Evolutionary conservation across 371 early-diverging fungal species (phyloP).

Genomic region (Rhizoclosmatium hyalinum): DNA sequence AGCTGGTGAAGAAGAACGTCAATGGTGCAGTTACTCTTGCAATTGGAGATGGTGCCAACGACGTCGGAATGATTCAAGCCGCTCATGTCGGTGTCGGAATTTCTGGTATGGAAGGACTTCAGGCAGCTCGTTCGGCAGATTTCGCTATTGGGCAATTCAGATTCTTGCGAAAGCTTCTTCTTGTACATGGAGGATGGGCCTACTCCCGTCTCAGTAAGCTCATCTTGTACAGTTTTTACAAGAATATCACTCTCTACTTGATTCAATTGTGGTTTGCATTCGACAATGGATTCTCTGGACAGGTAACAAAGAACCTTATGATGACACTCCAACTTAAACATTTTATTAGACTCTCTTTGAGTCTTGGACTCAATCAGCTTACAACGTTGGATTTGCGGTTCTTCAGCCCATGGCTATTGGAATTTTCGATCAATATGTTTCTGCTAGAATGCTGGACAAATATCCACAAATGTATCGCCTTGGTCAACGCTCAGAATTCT

Average conservation of each 20-base stretch:
- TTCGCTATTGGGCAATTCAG: conserved; percentile 71
- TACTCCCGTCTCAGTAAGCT: conserved; percentile 57
- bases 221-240: conserved; percentile 61
- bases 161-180: conserved; percentile 54
- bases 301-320: conserved; percentile 45
- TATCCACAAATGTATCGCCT: conserved; percentile 97
- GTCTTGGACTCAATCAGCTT: conserved; percentile 77
- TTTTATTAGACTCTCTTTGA: conserved; percentile 69
- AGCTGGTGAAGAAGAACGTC: conserved; percentile 68
- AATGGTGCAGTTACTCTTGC: conserved; percentile 77
- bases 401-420: conserved; percentile 83
- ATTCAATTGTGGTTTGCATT: conserved; percentile 92
- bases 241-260: conserved; percentile 92
- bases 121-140: conserved; percentile 72
- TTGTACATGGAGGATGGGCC: conserved; percentile 66
- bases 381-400: conserved; percentile 82
- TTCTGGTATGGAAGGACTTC: conserved; percentile 73
- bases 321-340: background rate
- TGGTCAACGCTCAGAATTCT: conserved; percentile 89
- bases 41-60: conserved; percentile 98
- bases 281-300: conserved; percentile 79
- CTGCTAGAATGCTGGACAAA: conserved; percentile 89
- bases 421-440: conserved; percentile 88
- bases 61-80: conserved; percentile 95
- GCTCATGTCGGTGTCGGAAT: conserved; percentile 75